Conservation (phyloP, 2,329 filamentous ascomycete species). For the Aureobasidium sp. region DNA sequence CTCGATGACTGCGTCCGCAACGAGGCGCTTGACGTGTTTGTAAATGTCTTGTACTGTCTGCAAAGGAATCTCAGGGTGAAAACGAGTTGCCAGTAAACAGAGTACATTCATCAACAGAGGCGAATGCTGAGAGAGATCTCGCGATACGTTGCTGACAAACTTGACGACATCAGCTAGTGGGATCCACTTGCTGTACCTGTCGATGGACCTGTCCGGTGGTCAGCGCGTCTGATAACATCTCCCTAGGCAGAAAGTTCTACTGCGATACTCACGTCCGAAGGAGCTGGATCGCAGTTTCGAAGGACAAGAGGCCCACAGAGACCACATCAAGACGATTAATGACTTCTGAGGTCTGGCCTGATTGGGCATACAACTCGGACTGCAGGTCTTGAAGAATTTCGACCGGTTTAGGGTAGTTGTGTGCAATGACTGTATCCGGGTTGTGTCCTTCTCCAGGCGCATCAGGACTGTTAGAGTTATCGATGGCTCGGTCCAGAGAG, state of each 20-base stretch:
- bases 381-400: conserved; percentile 12
- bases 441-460: neutral
- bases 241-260: neutral
- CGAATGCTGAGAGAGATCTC: neutral
- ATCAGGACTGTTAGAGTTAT: neutral
- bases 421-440: neutral
- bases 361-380: neutral
- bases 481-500: neutral
- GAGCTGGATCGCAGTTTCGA: neutral
- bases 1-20: conserved; percentile 6
- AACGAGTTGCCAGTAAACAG: conserved; percentile 10
- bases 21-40: neutral
- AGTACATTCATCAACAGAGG: neutral
- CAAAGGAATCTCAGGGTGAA: neutral
- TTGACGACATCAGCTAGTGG: neutral
- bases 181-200: conserved; percentile 6
- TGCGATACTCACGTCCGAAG: neutral
- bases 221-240: neutral
- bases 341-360: neutral
- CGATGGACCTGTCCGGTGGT: neutral
- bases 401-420: conserved; percentile 8
- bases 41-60: neutral
- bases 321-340: neutral
- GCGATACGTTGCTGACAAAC: neutral
- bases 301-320: neutral